Evolutionary conservation across 192 early-diverging fungal genomes (phyloP).

Genomic region (Coemansia sp.): DNA sequence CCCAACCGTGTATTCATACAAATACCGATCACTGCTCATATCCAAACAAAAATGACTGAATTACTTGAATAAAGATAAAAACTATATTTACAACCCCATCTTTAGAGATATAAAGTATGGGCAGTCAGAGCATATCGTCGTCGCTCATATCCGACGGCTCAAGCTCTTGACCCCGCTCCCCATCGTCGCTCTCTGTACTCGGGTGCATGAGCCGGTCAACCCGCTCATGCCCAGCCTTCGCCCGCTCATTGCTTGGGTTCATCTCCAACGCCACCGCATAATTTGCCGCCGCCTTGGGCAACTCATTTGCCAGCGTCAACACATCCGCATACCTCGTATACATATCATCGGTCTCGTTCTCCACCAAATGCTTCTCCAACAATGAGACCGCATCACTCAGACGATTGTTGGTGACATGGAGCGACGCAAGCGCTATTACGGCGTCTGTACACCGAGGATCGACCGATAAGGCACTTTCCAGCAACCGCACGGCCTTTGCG

Average conservation of each 20-base stretch:
- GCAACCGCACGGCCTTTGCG: slow-evolving; percentile 33
- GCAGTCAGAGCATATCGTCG: slow-evolving; percentile 11
- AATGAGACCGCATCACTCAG: slow-evolving; percentile 18
- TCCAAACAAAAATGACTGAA: background rate
- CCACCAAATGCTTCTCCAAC: slow-evolving; percentile 30
- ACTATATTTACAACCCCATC: background rate
- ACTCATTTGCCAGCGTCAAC: slow-evolving; percentile 44
- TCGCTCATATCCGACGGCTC: slow-evolving; percentile 24
- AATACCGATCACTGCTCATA: slow-evolving; percentile 1
- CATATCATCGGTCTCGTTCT: slow-evolving; percentile 47
- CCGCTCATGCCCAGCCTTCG: slow-evolving; percentile 31
- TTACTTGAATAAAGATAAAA: slow-evolving; percentile 6
- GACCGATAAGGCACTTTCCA: slow-evolving; percentile 22
- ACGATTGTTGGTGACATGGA: slow-evolving; percentile 21
- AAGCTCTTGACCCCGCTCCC: slow-evolving; percentile 6
- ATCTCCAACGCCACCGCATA: slow-evolving; percentile 38
- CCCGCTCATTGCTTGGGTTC: slow-evolving; percentile 38
- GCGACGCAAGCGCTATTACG: slow-evolving; percentile 38
- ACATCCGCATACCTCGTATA: slow-evolving; percentile 47
- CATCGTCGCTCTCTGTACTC: slow-evolving; percentile 5
- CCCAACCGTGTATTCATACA: slow-evolving; percentile 18
- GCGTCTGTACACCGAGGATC: slow-evolving; percentile 34
- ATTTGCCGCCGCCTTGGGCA: slow-evolving; percentile 39
- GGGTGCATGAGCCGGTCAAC: slow-evolving; percentile 50
- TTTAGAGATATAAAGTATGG: background rate